Evolutionary conservation across 129 eudicot species (phyloP).

Genomic region (Pulicaria dysenterica): DNA sequence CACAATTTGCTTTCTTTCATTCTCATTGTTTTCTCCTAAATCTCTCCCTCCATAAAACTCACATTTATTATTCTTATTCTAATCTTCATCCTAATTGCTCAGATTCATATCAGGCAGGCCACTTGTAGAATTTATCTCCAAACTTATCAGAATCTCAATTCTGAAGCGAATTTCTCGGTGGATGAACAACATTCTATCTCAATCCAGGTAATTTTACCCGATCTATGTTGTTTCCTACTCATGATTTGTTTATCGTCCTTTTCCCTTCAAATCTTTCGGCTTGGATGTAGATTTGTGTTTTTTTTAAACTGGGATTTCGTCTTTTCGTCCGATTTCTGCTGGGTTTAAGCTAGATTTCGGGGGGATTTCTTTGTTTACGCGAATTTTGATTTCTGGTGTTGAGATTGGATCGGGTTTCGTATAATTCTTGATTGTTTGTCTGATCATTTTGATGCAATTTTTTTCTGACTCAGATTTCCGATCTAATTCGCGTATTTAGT

Average conservation of each 20-base stretch:
- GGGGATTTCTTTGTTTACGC: not conserved
- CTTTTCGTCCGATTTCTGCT: slow-evolving; percentile 34
- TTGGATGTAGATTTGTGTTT: slow-evolving; percentile 11
- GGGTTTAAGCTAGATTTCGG: slow-evolving; percentile 30
- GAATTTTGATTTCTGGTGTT: slow-evolving; percentile 2
- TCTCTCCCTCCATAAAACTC: slow-evolving; percentile 4
- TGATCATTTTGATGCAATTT: slow-evolving; percentile 30
- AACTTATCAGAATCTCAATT: slow-evolving; percentile 7
- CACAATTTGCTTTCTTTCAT: slow-evolving; percentile 20
- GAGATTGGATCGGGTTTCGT: slow-evolving; percentile 31
- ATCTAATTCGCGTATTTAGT: slow-evolving; percentile 1
- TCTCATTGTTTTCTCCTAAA: slow-evolving; percentile 20
- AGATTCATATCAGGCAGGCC: not conserved
- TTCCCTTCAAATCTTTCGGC: not conserved
- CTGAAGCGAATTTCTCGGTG: not conserved
- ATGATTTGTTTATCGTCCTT: not conserved
- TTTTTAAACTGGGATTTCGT: slow-evolving; percentile 2
- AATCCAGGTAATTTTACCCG: slow-evolving; percentile 25
- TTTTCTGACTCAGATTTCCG: not conserved
- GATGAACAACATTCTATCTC: slow-evolving; percentile 23
- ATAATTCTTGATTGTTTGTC: not conserved
- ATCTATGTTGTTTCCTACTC: slow-evolving; percentile 6
- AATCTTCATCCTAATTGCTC: not conserved
- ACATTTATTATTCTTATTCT: not conserved
- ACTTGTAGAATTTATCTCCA: not conserved